A percentile compares a stretch with the other conserved stretches of the same genome.
Conservation (phyloP, 73 alveolate species). For the Paramecium pentaurelia region DNA sequence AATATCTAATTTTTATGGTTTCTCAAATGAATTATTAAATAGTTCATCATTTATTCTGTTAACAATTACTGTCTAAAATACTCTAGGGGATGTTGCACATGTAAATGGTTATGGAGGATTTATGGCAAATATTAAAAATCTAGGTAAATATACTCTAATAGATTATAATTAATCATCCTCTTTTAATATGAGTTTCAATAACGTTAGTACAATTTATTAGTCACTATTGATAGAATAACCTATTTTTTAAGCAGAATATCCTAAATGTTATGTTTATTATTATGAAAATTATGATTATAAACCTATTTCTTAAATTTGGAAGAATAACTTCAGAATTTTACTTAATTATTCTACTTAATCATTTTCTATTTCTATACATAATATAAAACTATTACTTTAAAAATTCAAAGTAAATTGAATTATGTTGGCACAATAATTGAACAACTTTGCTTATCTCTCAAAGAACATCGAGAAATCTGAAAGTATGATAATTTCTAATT, state of each 20-base stretch:
- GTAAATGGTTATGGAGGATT: slow-evolving; percentile 1
- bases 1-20: not conserved
- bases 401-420: not conserved
- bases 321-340: not conserved
- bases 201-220: not conserved
- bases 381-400: not conserved
- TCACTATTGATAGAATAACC: not conserved
- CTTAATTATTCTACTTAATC: not conserved
- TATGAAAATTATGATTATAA: not conserved
- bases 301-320: not conserved
- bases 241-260: not conserved
- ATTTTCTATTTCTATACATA: not conserved
- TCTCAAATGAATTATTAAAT: not conserved
- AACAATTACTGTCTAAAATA: not conserved
- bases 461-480: not conserved
- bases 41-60: not conserved
- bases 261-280: not conserved
- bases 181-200: not conserved
- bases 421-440: not conserved
- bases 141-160: not conserved
- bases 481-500: not conserved
- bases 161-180: not conserved
- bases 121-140: not conserved
- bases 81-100: not conserved
- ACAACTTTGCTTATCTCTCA: not conserved